Conservation (phyloP, 2,329 filamentous ascomycete species). For the Penicillium sp. region DNA sequence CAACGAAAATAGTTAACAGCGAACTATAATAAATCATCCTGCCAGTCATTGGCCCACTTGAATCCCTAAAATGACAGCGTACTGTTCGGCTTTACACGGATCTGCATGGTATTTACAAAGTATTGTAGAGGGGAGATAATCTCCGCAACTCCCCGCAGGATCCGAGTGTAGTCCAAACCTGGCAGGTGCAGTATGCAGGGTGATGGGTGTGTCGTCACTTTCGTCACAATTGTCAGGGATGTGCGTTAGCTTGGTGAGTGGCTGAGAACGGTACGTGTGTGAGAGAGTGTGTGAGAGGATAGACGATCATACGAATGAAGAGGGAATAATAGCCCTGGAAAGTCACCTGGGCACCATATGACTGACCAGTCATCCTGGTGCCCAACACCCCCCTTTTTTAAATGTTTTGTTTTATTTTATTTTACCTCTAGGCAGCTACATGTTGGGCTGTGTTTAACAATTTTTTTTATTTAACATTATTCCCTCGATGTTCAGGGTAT, state of each 20-base stretch:
- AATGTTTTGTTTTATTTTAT: not conserved
- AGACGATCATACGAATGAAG: slow-evolving; percentile 12
- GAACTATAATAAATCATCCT: slow-evolving; percentile 4
- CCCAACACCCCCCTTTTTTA: slow-evolving; percentile 8
- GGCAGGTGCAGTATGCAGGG: not conserved
- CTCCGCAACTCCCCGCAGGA: slow-evolving; percentile 12
- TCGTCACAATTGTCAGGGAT: slow-evolving; percentile 12
- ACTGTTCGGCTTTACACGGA: not conserved
- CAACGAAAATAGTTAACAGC: not conserved
- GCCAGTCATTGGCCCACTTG: slow-evolving; percentile 7
- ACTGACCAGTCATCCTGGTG: slow-evolving; percentile 4
- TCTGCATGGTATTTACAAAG: not conserved
- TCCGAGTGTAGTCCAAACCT: slow-evolving; percentile 1
- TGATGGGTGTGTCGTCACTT: slow-evolving; percentile 9
- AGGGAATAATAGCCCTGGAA: not conserved
- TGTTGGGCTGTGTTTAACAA: not conserved
- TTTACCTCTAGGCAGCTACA: not conserved
- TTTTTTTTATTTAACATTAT: not conserved
- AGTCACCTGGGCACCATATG: not conserved
- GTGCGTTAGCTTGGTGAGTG: not conserved
- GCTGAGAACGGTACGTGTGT: not conserved
- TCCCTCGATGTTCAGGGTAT: not conserved
- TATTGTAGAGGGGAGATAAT: slow-evolving; percentile 5
- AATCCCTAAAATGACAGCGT: not conserved
- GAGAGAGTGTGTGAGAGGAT: not conserved